These are phyloP conservation scores for Astragalus membranaceus DNA, from an alignment of 306 rosid genomes.

Conservation along the genomic window DNA sequence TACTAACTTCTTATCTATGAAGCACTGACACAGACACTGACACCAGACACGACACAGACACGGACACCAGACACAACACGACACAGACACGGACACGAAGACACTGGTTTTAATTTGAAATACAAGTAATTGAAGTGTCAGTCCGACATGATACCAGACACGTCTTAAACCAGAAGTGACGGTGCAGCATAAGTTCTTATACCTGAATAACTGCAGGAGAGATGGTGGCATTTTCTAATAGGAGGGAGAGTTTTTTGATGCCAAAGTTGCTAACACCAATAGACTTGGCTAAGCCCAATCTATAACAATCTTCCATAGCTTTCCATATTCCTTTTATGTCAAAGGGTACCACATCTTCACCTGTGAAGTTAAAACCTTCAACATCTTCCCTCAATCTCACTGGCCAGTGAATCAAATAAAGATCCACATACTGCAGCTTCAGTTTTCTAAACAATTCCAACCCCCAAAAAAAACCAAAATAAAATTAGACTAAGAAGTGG, in stretches of 20 bases:
- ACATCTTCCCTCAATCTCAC: constrained; percentile 22
- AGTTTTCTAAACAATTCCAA: constrained; percentile 5
- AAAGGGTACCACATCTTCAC: constrained; percentile 17
- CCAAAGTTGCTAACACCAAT: constrained; percentile 39
- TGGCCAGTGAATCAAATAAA: constrained; percentile 24
- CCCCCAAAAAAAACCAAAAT: neutral
- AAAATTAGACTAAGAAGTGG: neutral
- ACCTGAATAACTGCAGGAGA: constrained; percentile 37
- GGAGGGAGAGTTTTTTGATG: constrained; percentile 14
- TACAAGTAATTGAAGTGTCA: too few species aligned
- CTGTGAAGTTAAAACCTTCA: neutral
- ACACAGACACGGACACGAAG: too few species aligned
- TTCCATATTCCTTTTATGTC: neutral
- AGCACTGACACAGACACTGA: too few species aligned
- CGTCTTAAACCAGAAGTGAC: too few species aligned
- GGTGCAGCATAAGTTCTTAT: neutral
- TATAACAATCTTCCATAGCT: neutral
- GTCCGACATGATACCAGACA: too few species aligned
- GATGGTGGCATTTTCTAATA: constrained; percentile 23
- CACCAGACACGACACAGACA: too few species aligned
- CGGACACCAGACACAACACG: too few species aligned
- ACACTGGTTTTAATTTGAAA: too few species aligned
- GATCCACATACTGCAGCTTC: constrained; percentile 16
- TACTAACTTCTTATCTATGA: neutral
- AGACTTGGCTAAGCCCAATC: constrained; percentile 26